Percentiles rank a stretch among this genome's conserved stretches.
Evolutionary conservation across 495 filamentous ascomycete genomes (phyloP).

Genomic region (Evernia prunastri): DNA sequence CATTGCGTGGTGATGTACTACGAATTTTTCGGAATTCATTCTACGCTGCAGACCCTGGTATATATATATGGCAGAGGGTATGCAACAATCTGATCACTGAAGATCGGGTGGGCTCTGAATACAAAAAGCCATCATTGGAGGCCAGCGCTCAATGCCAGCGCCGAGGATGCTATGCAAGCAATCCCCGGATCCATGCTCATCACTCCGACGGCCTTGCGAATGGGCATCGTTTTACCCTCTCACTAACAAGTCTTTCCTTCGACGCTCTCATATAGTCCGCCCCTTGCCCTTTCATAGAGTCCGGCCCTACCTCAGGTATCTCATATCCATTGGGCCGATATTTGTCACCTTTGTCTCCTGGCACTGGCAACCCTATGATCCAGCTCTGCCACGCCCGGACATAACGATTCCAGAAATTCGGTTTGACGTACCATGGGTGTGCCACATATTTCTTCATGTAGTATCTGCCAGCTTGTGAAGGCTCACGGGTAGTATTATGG

Average conservation of each 20-base stretch:
- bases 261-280: slow-evolving; percentile 39
- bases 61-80: not conserved
- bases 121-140: not conserved
- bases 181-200: not conserved
- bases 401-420: slow-evolving; percentile 57
- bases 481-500: slow-evolving; percentile 35
- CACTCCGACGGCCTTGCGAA: slow-evolving; percentile 33
- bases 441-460: slow-evolving; percentile 42
- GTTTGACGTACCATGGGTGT: slow-evolving; percentile 54
- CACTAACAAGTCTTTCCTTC: slow-evolving; percentile 33
- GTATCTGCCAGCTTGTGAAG: slow-evolving; percentile 46
- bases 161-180: not conserved
- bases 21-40: not conserved
- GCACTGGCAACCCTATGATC: slow-evolving; percentile 49
- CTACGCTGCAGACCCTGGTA: not conserved
- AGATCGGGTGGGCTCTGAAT: too few relatives aligned
- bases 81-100: not conserved
- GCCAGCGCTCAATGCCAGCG: not conserved
- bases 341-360: slow-evolving; percentile 51
- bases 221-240: slow-evolving; percentile 48
- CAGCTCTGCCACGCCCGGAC: slow-evolving; percentile 48
- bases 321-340: slow-evolving; percentile 55
- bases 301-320: slow-evolving; percentile 53
- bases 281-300: slow-evolving; percentile 51
- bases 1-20: not conserved